Evolutionary conservation across 2,329 filamentous ascomycete species (phyloP).

Genomic region (Fusarium sororula): DNA sequence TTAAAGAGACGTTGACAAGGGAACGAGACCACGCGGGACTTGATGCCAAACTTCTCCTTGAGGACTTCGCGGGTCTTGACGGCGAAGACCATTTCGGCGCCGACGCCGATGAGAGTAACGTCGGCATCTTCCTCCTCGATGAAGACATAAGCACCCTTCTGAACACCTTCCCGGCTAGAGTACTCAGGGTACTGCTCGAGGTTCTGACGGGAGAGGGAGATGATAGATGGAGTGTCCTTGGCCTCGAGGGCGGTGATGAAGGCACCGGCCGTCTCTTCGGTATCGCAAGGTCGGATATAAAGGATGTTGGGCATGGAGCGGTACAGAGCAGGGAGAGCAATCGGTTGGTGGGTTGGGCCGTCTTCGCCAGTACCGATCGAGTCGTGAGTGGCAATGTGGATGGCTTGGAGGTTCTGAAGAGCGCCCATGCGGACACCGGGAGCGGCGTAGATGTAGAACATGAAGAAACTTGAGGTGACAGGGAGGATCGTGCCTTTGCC

Average conservation of each 20-base stretch:
- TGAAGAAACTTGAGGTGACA: conserved; percentile 68
- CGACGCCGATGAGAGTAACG: conserved; percentile 55
- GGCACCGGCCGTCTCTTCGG: conserved; percentile 66
- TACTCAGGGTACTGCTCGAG: conserved; percentile 52
- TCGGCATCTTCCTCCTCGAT: conserved; percentile 54
- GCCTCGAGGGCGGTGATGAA: conserved; percentile 59
- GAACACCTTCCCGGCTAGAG: conserved; percentile 52
- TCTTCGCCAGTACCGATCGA: conserved; percentile 68
- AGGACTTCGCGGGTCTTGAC: conserved; percentile 49
- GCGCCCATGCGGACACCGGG: conserved; percentile 69
- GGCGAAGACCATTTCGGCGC: conserved; percentile 49
- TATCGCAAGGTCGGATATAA: conserved; percentile 68
- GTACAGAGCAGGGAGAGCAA: conserved; percentile 65
- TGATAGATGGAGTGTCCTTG: conserved; percentile 54
- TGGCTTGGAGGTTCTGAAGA: conserved; percentile 62
- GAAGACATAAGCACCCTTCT: conserved; percentile 58
- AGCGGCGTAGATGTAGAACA: conserved; percentile 69
- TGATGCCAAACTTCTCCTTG: conserved; percentile 50
- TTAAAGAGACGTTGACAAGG: conserved; percentile 57
- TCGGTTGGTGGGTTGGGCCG: conserved; percentile 70
- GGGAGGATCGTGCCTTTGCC: conserved; percentile 64
- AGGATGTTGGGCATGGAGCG: conserved; percentile 70
- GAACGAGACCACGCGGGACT: conserved; percentile 54
- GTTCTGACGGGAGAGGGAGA: conserved; percentile 58
- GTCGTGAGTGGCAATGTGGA: conserved; percentile 71